A percentile compares a stretch with the other conserved stretches of the same genome.
Evolutionary conservation across 352 stramenopile species (phyloP).

Genomic region (Globisporangium paroecandrum): DNA sequence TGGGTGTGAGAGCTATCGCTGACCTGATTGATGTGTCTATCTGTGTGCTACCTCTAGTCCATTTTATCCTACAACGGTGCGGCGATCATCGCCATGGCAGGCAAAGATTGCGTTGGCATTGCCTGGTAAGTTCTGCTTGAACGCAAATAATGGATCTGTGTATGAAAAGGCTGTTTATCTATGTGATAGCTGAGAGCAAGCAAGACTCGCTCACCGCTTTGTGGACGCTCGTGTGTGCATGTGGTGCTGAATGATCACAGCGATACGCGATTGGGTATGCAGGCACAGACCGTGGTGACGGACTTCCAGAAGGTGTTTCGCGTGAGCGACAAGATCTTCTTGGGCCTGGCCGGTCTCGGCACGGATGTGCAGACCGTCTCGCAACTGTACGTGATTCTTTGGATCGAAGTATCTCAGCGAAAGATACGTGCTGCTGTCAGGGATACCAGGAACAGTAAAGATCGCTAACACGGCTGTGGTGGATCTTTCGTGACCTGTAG

Average conservation of each 20-base stretch:
- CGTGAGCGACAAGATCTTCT: constrained; percentile 94
- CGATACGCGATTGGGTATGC: constrained; percentile 95
- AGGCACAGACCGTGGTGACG: constrained; percentile 95
- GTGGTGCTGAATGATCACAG: constrained; percentile 29
- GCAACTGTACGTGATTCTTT: constrained; percentile 60
- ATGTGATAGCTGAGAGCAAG: too few relatives aligned
- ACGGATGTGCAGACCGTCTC: constrained; percentile 98
- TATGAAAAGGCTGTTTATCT: background rate
- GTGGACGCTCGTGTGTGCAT: background rate
- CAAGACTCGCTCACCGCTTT: background rate
- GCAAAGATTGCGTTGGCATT: constrained; percentile 99
- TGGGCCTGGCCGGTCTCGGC: constrained; percentile 96
- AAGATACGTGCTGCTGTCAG: background rate
- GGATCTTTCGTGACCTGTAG: constrained; percentile 14
- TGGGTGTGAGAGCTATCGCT: background rate
- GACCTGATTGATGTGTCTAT: background rate
- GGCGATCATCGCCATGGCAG: constrained; percentile 98
- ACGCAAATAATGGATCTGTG: background rate
- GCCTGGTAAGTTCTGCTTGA: constrained; percentile 61
- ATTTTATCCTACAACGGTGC: constrained; percentile 98
- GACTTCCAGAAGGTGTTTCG: constrained; percentile 99
- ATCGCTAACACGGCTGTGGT: background rate
- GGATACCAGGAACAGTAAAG: background rate
- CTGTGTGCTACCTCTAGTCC: constrained; percentile 30
- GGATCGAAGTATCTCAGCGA: background rate